These are phyloP conservation scores for Kuraishia ogatae DNA, from an alignment of 805 yeast species.

Conservation along the genomic window DNA sequence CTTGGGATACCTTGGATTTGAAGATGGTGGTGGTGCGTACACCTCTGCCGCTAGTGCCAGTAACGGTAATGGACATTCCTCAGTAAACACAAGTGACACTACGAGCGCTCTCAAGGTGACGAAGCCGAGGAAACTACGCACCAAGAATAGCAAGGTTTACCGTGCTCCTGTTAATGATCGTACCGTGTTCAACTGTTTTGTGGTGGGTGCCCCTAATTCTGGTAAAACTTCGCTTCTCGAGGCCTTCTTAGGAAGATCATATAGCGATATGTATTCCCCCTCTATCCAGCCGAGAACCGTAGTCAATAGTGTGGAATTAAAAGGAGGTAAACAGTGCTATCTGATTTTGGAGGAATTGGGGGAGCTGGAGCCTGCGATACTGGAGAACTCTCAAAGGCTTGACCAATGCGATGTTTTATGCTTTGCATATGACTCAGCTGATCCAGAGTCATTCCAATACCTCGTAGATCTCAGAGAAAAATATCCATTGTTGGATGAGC, in stretches of 20 bases:
- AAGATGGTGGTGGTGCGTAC: conserved; percentile 21
- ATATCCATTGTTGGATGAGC: conserved; percentile 46
- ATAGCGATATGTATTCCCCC: conserved; percentile 66
- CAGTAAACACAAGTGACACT: conserved; percentile 17
- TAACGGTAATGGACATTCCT: conserved; percentile 4
- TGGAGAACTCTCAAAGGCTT: conserved; percentile 59
- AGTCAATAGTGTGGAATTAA: conserved; percentile 86
- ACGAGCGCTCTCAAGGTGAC: conserved; percentile 66
- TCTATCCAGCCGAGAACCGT: conserved; percentile 75
- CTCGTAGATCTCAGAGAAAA: conserved; percentile 59
- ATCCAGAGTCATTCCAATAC: conserved; percentile 88
- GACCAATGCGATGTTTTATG: conserved; percentile 90
- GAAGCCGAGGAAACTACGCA: conserved; percentile 65
- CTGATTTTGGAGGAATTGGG: conserved; percentile 86
- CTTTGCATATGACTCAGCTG: conserved; percentile 86
- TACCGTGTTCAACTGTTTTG: conserved; percentile 84
- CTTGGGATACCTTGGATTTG: conserved; percentile 85
- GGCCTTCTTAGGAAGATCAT: conserved; percentile 69
- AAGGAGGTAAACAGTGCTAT: conserved; percentile 94
- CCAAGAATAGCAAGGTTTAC: conserved; percentile 52
- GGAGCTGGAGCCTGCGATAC: conserved; percentile 72
- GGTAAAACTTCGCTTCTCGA: conserved; percentile 85
- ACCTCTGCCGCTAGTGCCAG: conserved; percentile 1
- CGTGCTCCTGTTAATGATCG: conserved; percentile 70
- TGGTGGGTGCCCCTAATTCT: conserved; percentile 76